Evolutionary conservation across 805 yeast species (phyloP).

Genomic region (Yarrowia bubula): DNA sequence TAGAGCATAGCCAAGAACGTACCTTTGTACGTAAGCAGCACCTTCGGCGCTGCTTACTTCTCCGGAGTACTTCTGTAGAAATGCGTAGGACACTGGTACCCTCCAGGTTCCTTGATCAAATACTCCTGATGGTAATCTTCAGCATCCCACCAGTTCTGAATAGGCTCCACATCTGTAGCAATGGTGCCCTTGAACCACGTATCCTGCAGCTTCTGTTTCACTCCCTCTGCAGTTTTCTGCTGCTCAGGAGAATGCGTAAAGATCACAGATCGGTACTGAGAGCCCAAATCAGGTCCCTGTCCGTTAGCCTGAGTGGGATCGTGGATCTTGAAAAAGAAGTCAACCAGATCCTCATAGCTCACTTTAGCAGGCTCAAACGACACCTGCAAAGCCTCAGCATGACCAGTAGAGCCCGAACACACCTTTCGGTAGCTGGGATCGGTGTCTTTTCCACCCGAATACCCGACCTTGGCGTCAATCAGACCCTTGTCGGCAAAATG

Average conservation of each 20-base stretch:
- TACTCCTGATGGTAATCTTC: slow-evolving; percentile 91
- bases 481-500: slow-evolving; percentile 64
- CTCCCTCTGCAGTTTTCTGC: slow-evolving; percentile 44
- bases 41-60: background rate
- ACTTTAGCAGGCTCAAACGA: slow-evolving; percentile 72
- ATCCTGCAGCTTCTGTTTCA: slow-evolving; percentile 57
- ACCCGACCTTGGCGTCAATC: slow-evolving; percentile 81
- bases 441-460: slow-evolving; percentile 67
- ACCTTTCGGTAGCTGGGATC: slow-evolving; percentile 69
- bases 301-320: slow-evolving; percentile 83
- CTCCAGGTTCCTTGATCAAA: slow-evolving; percentile 73
- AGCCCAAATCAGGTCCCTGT: slow-evolving; percentile 88
- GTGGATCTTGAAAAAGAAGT: slow-evolving; percentile 86
- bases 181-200: slow-evolving; percentile 73
- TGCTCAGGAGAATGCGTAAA: slow-evolving; percentile 61
- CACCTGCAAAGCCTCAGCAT: slow-evolving; percentile 82
- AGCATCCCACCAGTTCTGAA: slow-evolving; percentile 81
- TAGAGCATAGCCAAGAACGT: too few relatives aligned
- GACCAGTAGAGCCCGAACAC: slow-evolving; percentile 71
- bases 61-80: slow-evolving; percentile 62
- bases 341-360: slow-evolving; percentile 59
- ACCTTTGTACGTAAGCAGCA: too few relatives aligned
- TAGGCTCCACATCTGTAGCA: slow-evolving; percentile 66
- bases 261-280: slow-evolving; percentile 86
- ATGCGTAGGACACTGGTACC: slow-evolving; percentile 90